Evolutionary conservation across 805 yeast species (phyloP).

Genomic region (Yarrowia alimentaria): DNA sequence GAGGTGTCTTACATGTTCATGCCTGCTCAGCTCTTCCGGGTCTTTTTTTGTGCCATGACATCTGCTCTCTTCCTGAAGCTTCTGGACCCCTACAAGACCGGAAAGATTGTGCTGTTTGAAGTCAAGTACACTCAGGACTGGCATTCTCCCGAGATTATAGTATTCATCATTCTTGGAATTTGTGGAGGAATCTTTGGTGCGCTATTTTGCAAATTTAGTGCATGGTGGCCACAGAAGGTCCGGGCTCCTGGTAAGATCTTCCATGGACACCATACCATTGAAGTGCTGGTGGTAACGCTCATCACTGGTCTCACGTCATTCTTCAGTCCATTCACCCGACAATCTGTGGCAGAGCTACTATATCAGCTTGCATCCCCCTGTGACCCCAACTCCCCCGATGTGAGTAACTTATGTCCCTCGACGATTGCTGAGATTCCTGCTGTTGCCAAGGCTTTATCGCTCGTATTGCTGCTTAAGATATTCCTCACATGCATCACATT

Average conservation of each 20-base stretch:
- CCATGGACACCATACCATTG: slow-evolving; percentile 45
- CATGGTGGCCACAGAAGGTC: slow-evolving; percentile 41
- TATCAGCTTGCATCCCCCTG: slow-evolving; percentile 54
- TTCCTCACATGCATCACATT: slow-evolving; percentile 52
- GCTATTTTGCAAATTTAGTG: slow-evolving; percentile 46
- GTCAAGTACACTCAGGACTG: slow-evolving; percentile 52
- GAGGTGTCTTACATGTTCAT: slow-evolving; percentile 58
- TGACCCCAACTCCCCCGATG: slow-evolving; percentile 28
- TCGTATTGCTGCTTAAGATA: slow-evolving; percentile 49
- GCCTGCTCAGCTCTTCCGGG: slow-evolving; percentile 52
- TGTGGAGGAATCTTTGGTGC: slow-evolving; percentile 58
- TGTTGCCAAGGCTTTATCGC: slow-evolving; percentile 41
- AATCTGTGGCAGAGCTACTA: slow-evolving; percentile 51
- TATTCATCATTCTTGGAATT: slow-evolving; percentile 50
- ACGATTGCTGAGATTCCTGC: slow-evolving; percentile 37
- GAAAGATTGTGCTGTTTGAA: slow-evolving; percentile 56
- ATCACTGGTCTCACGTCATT: slow-evolving; percentile 50
- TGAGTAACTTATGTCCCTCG: slow-evolving; percentile 36
- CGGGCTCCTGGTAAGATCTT: slow-evolving; percentile 38
- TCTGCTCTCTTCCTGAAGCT: slow-evolving; percentile 53
- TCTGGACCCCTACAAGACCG: slow-evolving; percentile 59
- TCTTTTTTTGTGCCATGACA: slow-evolving; percentile 55
- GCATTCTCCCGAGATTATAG: slow-evolving; percentile 49
- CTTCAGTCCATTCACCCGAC: slow-evolving; percentile 50
- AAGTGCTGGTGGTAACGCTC: slow-evolving; percentile 47